These are phyloP conservation scores for Ophiostoma ulmi DNA, from an alignment of 2,329 filamentous ascomycete genomes.

Conservation along the genomic window DNA sequence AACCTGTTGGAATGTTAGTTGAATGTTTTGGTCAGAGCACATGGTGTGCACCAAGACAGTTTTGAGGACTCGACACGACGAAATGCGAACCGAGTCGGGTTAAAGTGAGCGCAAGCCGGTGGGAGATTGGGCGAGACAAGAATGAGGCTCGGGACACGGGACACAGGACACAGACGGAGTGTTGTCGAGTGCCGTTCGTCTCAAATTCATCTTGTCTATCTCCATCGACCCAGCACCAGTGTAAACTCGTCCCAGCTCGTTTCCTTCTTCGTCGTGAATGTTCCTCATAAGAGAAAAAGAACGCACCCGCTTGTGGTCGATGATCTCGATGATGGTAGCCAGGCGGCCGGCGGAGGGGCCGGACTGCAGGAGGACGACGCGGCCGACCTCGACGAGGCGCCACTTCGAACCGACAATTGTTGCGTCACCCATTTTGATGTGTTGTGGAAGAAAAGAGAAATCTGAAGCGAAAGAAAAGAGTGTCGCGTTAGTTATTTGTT, in stretches of 20 bases:
- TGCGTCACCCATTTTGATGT: conserved; percentile 74
- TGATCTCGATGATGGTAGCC: conserved; percentile 95
- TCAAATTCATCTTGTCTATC: background rate
- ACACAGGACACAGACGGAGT: background rate
- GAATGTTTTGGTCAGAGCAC: background rate
- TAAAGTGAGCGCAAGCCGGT: background rate
- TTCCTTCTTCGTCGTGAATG: background rate
- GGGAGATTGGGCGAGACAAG: background rate
- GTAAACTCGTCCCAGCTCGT: background rate
- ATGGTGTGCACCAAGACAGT: background rate
- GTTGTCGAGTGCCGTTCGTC: background rate
- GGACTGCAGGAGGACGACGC: conserved; percentile 83
- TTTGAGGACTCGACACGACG: background rate
- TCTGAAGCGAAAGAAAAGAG: conserved; percentile 16
- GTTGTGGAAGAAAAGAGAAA: conserved; percentile 20
- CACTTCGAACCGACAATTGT: conserved; percentile 76
- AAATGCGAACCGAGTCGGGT: background rate
- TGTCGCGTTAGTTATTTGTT: conserved; percentile 20
- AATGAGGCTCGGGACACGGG: too few species aligned
- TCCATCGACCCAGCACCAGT: background rate
- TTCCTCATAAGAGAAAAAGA: conserved; percentile 4
- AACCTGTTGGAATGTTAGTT: conserved; percentile 54
- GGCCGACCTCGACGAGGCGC: conserved; percentile 98
- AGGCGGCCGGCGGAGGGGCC: conserved; percentile 80
- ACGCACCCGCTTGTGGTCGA: conserved; percentile 99